These are phyloP conservation scores for Mucor irregularis DNA, from an alignment of 371 early-diverging fungal species.

Conservation along the genomic window DNA sequence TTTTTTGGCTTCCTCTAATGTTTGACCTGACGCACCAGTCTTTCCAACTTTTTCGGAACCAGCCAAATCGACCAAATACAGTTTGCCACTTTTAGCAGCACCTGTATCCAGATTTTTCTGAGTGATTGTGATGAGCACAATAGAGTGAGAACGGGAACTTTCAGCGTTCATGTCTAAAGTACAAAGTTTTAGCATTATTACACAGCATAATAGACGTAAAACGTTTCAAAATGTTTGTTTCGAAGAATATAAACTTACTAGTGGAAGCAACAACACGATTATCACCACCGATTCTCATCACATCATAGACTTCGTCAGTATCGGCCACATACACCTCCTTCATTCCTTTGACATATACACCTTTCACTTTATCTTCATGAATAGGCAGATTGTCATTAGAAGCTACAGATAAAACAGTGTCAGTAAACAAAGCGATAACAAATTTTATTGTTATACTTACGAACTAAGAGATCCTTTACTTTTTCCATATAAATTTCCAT, in stretches of 20 bases:
- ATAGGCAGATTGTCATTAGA: constrained; percentile 87
- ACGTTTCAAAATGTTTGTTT: background rate
- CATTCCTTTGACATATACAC: constrained; percentile 96
- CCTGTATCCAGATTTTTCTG: constrained; percentile 93
- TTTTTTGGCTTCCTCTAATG: constrained; percentile 99
- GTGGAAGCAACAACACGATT: constrained; percentile 93
- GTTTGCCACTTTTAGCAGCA: constrained; percentile 84
- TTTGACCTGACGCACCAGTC: constrained; percentile 98
- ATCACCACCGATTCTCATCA: constrained; percentile 88
- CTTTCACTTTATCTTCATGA: constrained; percentile 93
- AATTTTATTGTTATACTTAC: constrained; percentile 38
- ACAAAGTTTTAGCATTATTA: background rate
- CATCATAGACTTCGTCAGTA: constrained; percentile 91
- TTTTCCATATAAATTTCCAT: constrained; percentile 99
- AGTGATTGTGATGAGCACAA: constrained; percentile 92
- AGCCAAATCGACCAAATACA: constrained; percentile 98
- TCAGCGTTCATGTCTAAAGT: constrained; percentile 39
- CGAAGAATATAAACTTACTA: constrained; percentile 54
- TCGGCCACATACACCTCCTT: constrained; percentile 93
- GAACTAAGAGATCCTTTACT: constrained; percentile 94
- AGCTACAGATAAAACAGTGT: constrained; percentile 48
- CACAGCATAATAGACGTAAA: no score
- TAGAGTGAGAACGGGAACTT: constrained; percentile 95
- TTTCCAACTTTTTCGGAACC: constrained; percentile 98
- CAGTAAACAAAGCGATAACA: background rate